phyloP scores from a whole-genome alignment of 2,329 filamentous ascomycete genomes.

The Cytospora schulzeri region DNA sequence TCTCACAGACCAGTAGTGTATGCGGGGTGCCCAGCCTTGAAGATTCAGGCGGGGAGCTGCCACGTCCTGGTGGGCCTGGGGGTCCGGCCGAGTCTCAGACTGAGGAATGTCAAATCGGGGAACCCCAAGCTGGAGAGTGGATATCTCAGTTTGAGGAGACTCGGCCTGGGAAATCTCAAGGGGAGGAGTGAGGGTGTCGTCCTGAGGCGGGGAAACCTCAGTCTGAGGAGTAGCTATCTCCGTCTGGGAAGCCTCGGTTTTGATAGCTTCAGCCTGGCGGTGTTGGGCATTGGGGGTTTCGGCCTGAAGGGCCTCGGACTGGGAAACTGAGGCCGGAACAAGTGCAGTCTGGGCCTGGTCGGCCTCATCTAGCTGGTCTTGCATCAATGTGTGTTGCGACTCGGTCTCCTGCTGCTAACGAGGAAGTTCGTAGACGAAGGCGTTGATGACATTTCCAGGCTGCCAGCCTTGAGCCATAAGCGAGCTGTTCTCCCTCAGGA shows the following conservation, averaged over 20 bases:
- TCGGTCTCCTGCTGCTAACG: constrained; percentile 10
- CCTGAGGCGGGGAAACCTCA: too few relatives aligned
- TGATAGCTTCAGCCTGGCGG: too few relatives aligned
- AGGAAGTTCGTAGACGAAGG: constrained; percentile 60
- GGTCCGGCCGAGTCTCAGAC: too few relatives aligned
- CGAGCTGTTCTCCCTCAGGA: constrained; percentile 69
- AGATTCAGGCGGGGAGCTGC: neutral
- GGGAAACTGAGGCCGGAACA: neutral
- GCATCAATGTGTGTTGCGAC: neutral
- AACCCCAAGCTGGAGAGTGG: neutral
- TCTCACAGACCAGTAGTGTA: neutral
- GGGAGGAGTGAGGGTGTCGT: neutral
- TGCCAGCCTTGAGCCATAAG: constrained; percentile 75
- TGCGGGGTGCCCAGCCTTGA: neutral
- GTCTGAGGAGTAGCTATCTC: neutral
- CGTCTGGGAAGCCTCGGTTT: neutral
- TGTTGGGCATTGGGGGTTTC: neutral
- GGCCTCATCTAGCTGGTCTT: neutral
- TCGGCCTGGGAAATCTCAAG: neutral
- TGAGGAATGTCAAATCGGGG: too few relatives aligned
- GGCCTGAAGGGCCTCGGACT: too few relatives aligned
- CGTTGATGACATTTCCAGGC: constrained; percentile 74
- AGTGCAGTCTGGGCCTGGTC: neutral
- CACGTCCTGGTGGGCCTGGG: neutral
- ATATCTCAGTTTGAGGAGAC: neutral